A percentile compares a stretch with the other conserved stretches of the same genome.
These are phyloP conservation scores for Stephania japonica DNA, from an alignment of 164 flowering plant genomes.

Conservation along the genomic window DNA sequence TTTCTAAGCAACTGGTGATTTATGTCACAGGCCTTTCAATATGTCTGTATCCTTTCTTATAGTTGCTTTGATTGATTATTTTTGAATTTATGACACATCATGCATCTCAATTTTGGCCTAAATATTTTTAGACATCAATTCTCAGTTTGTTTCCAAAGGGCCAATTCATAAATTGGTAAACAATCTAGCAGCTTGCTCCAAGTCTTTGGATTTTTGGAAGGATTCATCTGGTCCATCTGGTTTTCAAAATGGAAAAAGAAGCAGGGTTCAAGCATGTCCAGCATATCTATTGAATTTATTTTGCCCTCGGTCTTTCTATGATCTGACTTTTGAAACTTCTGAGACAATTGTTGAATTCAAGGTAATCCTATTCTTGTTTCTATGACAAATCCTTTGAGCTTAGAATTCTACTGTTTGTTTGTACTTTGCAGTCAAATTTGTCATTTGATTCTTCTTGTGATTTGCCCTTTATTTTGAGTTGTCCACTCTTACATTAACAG, in stretches of 20 bases:
- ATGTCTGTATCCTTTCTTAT: conserved; percentile 75
- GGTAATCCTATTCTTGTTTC: conserved; percentile 46
- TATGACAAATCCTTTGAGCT: no score
- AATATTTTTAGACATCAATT: conserved; percentile 63
- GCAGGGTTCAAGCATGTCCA: conserved; percentile 41
- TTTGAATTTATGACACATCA: neutral
- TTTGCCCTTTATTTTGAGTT: neutral
- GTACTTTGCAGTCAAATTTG: no score
- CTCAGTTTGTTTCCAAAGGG: conserved; percentile 63
- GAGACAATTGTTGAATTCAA: conserved; percentile 75
- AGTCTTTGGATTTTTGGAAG: conserved; percentile 26
- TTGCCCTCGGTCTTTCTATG: conserved; percentile 67
- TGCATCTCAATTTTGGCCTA: conserved; percentile 32
- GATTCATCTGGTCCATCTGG: conserved; percentile 16
- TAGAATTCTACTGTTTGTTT: no score
- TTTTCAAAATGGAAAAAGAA: conserved; percentile 38
- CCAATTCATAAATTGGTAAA: conserved; percentile 75
- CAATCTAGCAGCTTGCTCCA: conserved; percentile 42
- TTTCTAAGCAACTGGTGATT: conserved; percentile 19
- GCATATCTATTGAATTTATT: conserved; percentile 56
- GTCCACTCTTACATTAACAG: neutral
- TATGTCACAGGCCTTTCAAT: conserved; percentile 76
- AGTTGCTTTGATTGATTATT: neutral
- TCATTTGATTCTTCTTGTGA: no score
- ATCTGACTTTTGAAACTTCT: conserved; percentile 68